Evolutionary conservation across 192 early-diverging fungal species (phyloP).

Genomic region (Coemansia sp.): DNA sequence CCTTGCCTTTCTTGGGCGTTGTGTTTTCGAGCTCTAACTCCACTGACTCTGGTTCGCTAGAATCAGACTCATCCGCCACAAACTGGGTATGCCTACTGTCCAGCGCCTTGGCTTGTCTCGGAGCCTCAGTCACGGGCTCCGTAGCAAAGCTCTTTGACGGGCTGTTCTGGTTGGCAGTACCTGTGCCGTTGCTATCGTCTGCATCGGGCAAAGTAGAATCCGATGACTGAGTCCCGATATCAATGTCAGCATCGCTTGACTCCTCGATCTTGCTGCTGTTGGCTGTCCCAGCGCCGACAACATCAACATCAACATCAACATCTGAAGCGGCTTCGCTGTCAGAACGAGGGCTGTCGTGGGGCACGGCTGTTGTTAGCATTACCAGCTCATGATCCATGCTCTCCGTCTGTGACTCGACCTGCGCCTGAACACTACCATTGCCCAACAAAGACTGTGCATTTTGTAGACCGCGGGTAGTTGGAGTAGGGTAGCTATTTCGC

Average conservation of each 20-base stretch:
- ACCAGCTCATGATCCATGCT: background rate
- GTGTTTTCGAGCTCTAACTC: background rate
- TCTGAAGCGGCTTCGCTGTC: background rate
- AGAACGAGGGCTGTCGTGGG: background rate
- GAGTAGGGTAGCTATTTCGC: background rate
- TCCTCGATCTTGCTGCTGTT: background rate
- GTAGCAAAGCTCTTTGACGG: background rate
- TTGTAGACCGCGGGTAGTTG: background rate
- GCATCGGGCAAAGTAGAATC: background rate
- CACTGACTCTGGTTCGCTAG: conserved; percentile 1
- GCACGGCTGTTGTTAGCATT: background rate
- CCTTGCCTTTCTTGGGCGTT: background rate
- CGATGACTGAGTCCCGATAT: background rate
- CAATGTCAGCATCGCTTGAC: background rate
- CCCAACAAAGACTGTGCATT: background rate
- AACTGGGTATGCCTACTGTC: background rate
- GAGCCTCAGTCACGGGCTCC: background rate
- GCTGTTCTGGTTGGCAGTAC: background rate
- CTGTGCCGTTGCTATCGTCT: background rate
- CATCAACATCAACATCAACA: background rate
- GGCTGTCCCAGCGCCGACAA: background rate
- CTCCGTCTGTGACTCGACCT: background rate
- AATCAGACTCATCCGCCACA: background rate
- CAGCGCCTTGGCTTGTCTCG: background rate
- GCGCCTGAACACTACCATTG: background rate